phyloP scores from a whole-genome alignment of 2,329 filamentous ascomycete genomes.

The Xylogone sp. region DNA sequence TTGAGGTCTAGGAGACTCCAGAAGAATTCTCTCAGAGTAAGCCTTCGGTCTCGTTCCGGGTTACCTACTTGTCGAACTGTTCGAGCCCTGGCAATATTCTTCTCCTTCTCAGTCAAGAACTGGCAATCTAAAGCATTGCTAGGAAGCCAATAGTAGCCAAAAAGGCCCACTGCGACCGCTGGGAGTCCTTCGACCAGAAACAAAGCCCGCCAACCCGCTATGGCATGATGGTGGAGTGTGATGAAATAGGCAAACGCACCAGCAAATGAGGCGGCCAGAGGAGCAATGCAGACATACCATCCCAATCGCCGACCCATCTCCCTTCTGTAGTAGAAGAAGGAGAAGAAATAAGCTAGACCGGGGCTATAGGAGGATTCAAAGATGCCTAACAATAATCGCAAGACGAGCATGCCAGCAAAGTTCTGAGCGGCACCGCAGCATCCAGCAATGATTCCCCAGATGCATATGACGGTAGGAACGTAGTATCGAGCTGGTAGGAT shows the following conservation, averaged over 20 bases:
- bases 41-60: slow-evolving; percentile 38
- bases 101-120: slow-evolving; percentile 24
- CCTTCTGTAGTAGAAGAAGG: slow-evolving; percentile 30
- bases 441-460: slow-evolving; percentile 19
- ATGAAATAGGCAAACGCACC: slow-evolving; percentile 31
- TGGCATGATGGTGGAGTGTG: slow-evolving; percentile 9
- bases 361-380: slow-evolving; percentile 27
- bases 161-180: slow-evolving; percentile 37
- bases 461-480: slow-evolving; percentile 12
- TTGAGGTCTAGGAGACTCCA: slow-evolving; percentile 39
- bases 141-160: slow-evolving; percentile 47
- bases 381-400: slow-evolving; percentile 21
- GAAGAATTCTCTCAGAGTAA: slow-evolving; percentile 39
- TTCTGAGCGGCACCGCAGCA: slow-evolving; percentile 8
- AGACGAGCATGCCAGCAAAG: slow-evolving; percentile 8
- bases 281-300: slow-evolving; percentile 25
- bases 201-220: slow-evolving; percentile 11
- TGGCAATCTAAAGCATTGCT: slow-evolving; percentile 37
- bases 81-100: slow-evolving; percentile 17
- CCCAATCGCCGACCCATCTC: slow-evolving; percentile 28
- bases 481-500: slow-evolving; percentile 20
- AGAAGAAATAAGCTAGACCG: slow-evolving; percentile 28
- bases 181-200: neutral
- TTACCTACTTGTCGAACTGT: slow-evolving; percentile 44
- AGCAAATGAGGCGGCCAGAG: slow-evolving; percentile 31